Percentiles rank a stretch among this genome's conserved stretches.
phyloP scores from a whole-genome alignment of 495 filamentous ascomycete species.

The Penicillium bovifimosum region DNA sequence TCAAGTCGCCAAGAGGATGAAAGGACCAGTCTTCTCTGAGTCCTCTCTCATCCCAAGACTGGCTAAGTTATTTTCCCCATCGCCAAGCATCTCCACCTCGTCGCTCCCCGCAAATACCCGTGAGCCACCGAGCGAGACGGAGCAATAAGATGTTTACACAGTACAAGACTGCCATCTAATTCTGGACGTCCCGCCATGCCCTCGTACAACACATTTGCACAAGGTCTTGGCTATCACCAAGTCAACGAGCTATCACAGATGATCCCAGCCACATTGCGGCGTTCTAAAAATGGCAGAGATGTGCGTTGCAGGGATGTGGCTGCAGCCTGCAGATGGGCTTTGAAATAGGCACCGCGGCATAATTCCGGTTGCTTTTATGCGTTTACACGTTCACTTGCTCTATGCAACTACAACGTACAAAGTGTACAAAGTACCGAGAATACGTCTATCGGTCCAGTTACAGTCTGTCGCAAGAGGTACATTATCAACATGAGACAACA shows the following conservation, averaged over 20 bases:
- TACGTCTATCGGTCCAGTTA: too few species aligned
- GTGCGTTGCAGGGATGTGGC: neutral
- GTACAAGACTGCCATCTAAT: slow-evolving; percentile 3
- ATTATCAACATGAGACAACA: neutral
- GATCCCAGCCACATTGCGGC: neutral
- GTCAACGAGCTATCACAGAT: neutral
- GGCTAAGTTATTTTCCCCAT: neutral
- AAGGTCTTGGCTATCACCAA: slow-evolving; percentile 4
- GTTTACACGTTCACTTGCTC: slow-evolving; percentile 1
- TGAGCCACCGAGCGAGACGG: neutral
- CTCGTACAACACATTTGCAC: too few species aligned
- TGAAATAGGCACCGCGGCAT: neutral
- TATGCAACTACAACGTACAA: neutral
- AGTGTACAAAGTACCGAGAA: neutral
- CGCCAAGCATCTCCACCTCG: slow-evolving; percentile 9
- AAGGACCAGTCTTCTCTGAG: neutral
- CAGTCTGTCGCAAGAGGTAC: too few species aligned
- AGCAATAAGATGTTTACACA: neutral
- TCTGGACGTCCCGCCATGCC: neutral
- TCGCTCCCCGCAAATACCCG: neutral
- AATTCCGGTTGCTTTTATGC: neutral
- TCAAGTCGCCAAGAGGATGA: neutral
- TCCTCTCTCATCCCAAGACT: neutral
- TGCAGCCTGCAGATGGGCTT: slow-evolving; percentile 2
- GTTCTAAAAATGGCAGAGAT: slow-evolving; percentile 2